Percentiles rank a stretch among this genome's conserved stretches.
Conservation (phyloP, 805 yeast species). For the Saccharomycopsis amapae region DNA sequence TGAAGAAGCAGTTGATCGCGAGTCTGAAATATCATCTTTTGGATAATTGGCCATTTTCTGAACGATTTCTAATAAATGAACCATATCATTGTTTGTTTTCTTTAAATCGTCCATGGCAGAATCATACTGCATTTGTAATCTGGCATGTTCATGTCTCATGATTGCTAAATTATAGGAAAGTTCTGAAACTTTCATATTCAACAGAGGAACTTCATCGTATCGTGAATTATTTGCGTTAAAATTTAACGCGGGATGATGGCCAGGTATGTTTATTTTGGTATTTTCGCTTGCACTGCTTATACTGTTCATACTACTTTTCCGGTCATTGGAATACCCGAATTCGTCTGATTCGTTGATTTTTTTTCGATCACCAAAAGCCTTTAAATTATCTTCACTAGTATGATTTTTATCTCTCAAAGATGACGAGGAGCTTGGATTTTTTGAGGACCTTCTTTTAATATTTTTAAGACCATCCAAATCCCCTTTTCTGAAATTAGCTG, state of each 20-base stretch:
- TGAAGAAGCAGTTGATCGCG: too few species aligned
- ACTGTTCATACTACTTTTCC: neutral
- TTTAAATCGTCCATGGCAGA: constrained; percentile 41
- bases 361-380: neutral
- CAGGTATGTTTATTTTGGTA: neutral
- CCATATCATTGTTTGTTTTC: constrained; percentile 45
- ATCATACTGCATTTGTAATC: constrained; percentile 41
- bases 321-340: neutral
- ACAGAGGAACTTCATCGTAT: neutral
- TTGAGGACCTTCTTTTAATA: constrained; percentile 70
- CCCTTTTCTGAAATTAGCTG: constrained; percentile 72
- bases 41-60: neutral
- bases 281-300: neutral
- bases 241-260: neutral
- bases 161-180: constrained; percentile 2
- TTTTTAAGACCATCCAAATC: constrained; percentile 66
- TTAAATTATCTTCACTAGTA: constrained; percentile 2
- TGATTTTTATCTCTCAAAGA: constrained; percentile 1
- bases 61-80: constrained; percentile 40
- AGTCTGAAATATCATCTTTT: neutral
- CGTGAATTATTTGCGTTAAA: neutral
- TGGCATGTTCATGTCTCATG: constrained; percentile 37
- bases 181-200: constrained; percentile 8
- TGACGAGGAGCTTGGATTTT: constrained; percentile 23
- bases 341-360: neutral